phyloP scores from a whole-genome alignment of 2,329 filamentous ascomycete genomes.

The Aurifilum marmelostoma region DNA sequence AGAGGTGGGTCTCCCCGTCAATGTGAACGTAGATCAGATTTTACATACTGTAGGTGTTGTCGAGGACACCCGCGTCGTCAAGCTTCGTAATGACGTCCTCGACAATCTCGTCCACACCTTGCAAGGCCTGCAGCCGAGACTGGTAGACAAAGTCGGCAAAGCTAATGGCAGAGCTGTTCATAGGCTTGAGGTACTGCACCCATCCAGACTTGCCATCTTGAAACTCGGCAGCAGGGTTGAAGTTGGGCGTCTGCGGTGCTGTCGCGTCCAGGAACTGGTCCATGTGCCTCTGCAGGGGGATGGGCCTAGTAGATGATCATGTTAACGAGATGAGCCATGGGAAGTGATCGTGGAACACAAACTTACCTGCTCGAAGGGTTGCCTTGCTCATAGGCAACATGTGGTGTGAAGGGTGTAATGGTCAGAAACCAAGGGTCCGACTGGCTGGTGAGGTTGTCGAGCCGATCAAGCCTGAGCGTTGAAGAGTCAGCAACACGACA shows the following conservation, averaged over 20 bases:
- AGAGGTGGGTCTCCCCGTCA: too few relatives aligned
- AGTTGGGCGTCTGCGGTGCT: conserved; percentile 33
- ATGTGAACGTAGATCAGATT: too few relatives aligned
- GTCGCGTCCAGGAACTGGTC: conserved; percentile 30
- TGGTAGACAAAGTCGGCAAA: conserved; percentile 32
- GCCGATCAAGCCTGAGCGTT: conserved; percentile 28
- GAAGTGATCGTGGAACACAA: too few relatives aligned
- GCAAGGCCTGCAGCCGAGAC: conserved; percentile 33
- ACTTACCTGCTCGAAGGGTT: conserved; percentile 25
- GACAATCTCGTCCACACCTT: conserved; percentile 41
- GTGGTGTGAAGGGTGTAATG: conserved; percentile 32
- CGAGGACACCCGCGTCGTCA: conserved; percentile 33
- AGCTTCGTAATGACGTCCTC: conserved; percentile 37
- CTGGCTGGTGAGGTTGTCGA: conserved; percentile 29
- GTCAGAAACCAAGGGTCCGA: conserved; percentile 33
- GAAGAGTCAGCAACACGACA: neutral
- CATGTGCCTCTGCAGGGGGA: conserved; percentile 30
- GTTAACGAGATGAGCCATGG: neutral
- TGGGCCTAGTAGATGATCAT: conserved; percentile 4
- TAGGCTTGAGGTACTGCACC: conserved; percentile 29
- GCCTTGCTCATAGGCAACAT: conserved; percentile 29
- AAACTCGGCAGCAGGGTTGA: conserved; percentile 32
- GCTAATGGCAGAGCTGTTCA: conserved; percentile 31
- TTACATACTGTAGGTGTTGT: conserved; percentile 35
- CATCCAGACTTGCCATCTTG: conserved; percentile 31